Evolutionary conservation across 768 basidiomycete genomes (phyloP).

Genomic region (Mycena rebaudengoi): DNA sequence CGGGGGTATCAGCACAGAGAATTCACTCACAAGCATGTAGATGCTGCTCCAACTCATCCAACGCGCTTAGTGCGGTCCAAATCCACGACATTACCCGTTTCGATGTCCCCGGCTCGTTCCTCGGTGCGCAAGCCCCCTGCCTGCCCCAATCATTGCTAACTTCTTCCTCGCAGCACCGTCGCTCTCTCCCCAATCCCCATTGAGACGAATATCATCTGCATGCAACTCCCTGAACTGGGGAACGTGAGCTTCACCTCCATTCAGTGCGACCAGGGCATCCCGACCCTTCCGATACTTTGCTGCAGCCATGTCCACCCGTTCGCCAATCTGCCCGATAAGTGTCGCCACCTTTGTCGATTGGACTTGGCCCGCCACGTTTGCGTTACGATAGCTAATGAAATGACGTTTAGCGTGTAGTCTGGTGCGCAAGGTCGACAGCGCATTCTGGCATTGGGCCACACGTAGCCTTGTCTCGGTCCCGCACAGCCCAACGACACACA

Average conservation of each 20-base stretch:
- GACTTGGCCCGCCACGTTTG: neutral
- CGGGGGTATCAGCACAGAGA: too few species aligned
- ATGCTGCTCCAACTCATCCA: too few species aligned
- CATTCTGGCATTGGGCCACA: neutral
- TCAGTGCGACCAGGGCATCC: neutral
- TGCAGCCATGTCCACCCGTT: neutral
- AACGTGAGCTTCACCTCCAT: neutral
- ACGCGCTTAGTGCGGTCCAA: too few species aligned
- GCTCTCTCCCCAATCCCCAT: neutral
- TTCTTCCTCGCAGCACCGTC: neutral
- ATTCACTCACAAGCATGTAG: too few species aligned
- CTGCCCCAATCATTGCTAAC: neutral
- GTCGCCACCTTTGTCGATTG: neutral
- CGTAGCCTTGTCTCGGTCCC: neutral
- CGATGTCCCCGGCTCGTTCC: neutral
- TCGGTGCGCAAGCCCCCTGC: neutral
- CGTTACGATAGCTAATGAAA: neutral
- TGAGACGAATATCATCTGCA: neutral
- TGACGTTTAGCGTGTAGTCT: neutral
- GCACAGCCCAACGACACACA: neutral
- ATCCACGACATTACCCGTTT: constrained; percentile 3
- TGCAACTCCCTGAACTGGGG: neutral
- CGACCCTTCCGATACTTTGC: neutral
- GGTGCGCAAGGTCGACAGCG: neutral
- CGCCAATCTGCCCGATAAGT: neutral